These are phyloP conservation scores for Myriosclerotinia scirpicola DNA, from an alignment of 2,329 filamentous ascomycete genomes.

Conservation along the genomic window DNA sequence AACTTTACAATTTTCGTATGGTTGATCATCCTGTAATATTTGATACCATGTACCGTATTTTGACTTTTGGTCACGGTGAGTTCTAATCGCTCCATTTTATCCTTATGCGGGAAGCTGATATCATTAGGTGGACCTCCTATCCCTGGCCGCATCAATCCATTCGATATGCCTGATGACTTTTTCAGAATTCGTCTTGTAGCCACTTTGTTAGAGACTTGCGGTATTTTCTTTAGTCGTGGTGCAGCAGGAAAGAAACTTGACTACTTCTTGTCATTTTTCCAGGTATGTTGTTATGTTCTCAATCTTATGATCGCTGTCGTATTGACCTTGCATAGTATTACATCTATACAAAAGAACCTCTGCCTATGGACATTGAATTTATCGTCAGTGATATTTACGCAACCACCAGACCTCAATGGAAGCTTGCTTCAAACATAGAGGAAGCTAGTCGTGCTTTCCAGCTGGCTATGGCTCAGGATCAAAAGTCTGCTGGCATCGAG, in stretches of 20 bases:
- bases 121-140: conserved; percentile 70
- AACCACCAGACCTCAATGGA: conserved; percentile 87
- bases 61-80: conserved; percentile 79
- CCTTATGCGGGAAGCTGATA: conserved; percentile 19
- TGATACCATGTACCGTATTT: conserved; percentile 89
- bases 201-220: conserved; percentile 89
- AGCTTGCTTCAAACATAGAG: conserved; percentile 73
- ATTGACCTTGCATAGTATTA: conserved; percentile 67
- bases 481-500: conserved; percentile 73
- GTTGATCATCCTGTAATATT: conserved; percentile 94
- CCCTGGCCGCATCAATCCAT: conserved; percentile 70
- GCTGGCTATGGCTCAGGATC: conserved; percentile 85
- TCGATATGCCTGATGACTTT: conserved; percentile 91
- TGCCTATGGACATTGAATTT: conserved; percentile 98
- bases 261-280: conserved; percentile 94
- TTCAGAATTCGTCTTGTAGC: conserved; percentile 91
- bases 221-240: conserved; percentile 93
- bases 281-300: conserved; percentile 49
- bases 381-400: conserved; percentile 90
- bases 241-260: conserved; percentile 95
- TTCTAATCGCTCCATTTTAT: neutral
- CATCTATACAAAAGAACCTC: conserved; percentile 80
- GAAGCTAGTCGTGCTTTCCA: conserved; percentile 84
- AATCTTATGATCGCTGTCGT: conserved; percentile 27
- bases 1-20: conserved; percentile 97